These are phyloP conservation scores for Amanita phalloides DNA, from an alignment of 768 basidiomycete species.

Conservation along the genomic window DNA sequence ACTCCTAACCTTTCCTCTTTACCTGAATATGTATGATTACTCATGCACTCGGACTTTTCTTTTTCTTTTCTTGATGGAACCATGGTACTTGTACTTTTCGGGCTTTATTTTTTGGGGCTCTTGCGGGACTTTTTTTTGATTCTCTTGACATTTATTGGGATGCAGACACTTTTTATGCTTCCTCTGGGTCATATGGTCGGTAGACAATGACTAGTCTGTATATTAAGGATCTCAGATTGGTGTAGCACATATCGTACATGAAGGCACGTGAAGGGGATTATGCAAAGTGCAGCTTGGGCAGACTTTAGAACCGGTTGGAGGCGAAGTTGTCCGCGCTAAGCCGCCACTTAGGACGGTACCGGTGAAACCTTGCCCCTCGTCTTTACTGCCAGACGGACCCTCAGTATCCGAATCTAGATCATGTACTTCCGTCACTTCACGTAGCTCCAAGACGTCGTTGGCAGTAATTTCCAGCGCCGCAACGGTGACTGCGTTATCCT, in stretches of 20 bases:
- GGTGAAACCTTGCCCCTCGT: constrained; percentile 60
- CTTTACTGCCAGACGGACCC: constrained; percentile 31
- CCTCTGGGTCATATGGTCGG: constrained; percentile 8
- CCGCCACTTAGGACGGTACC: constrained; percentile 58
- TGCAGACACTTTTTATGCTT: constrained; percentile 1
- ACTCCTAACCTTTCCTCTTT: constrained; percentile 26
- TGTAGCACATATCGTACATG: constrained; percentile 40
- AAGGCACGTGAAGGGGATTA: constrained; percentile 31
- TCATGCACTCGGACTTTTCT: constrained; percentile 11
- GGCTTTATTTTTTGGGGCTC: constrained; percentile 11
- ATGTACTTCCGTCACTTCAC: constrained; percentile 49
- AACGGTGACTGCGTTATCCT: constrained; percentile 49
- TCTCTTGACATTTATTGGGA: background rate
- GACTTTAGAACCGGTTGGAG: constrained; percentile 18
- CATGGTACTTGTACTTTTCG: constrained; percentile 20
- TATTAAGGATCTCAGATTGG: constrained; percentile 21
- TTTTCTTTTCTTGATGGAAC: constrained; percentile 13
- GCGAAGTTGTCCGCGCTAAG: constrained; percentile 3
- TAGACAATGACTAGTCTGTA: constrained; percentile 11
- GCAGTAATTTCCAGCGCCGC: constrained; percentile 39
- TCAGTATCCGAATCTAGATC: constrained; percentile 45
- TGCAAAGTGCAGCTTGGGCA: constrained; percentile 51
- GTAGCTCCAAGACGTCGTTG: constrained; percentile 57
- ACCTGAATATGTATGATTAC: constrained; percentile 29
- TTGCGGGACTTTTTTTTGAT: constrained; percentile 9